Percentiles rank a stretch among this genome's conserved stretches.
Conservation (phyloP, 2,329 filamentous ascomycete genomes). For the Pseudocercospora pini-densiflorae region DNA sequence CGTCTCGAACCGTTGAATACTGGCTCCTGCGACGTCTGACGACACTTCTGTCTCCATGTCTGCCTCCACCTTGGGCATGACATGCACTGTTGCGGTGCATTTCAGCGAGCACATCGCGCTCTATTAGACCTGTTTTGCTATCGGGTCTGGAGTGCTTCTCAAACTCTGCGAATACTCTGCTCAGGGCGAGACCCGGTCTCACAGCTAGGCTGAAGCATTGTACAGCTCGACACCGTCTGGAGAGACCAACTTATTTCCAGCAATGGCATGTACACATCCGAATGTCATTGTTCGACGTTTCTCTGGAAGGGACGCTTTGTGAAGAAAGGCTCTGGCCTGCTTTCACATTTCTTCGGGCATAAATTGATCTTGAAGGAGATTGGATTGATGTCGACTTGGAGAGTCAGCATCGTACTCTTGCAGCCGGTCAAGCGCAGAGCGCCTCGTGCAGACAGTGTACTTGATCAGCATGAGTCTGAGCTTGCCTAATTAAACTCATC, state of each 20-base stretch:
- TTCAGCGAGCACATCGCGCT: neutral
- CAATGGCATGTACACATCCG: neutral
- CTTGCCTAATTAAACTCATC: neutral
- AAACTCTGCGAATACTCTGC: neutral
- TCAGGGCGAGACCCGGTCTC: neutral
- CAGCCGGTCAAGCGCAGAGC: neutral
- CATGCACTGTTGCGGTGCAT: neutral
- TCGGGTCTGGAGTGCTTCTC: neutral
- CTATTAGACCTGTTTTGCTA: neutral
- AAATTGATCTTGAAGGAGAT: neutral
- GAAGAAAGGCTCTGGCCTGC: neutral
- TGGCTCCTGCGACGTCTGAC: neutral
- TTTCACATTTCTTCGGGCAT: neutral
- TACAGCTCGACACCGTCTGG: neutral
- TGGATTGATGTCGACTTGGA: neutral
- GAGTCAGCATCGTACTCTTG: neutral
- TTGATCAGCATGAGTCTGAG: neutral
- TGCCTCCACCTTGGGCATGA: neutral
- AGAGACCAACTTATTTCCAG: neutral
- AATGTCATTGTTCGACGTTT: neutral
- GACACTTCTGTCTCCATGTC: neutral
- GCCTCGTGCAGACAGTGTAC: neutral
- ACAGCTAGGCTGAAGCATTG: neutral
- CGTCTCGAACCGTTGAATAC: neutral
- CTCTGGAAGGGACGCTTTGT: neutral